Conservation (phyloP, 768 basidiomycete species). For the Russula olivacea region DNA sequence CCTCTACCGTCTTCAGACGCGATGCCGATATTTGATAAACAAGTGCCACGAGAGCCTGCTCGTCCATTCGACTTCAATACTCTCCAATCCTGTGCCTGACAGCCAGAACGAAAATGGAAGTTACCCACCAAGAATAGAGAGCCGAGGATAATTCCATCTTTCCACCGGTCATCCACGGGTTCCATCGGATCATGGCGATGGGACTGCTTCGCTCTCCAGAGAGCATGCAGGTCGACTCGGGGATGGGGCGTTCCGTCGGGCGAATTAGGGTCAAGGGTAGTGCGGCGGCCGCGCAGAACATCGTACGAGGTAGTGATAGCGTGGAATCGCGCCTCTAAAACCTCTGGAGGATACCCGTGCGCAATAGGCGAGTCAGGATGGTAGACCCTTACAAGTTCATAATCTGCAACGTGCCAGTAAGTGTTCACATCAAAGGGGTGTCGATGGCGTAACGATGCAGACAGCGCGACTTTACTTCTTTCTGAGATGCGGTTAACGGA, state of each 20-base stretch:
- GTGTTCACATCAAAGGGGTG: conserved; percentile 10
- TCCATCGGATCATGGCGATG: conserved; percentile 40
- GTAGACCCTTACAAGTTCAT: conserved; percentile 72
- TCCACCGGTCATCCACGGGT: conserved; percentile 59
- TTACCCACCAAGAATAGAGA: conserved; percentile 45
- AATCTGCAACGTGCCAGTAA: conserved; percentile 42
- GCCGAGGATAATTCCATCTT: conserved; percentile 55
- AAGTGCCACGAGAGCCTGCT: conserved; percentile 12
- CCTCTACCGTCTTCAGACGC: background rate
- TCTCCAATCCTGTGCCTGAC: background rate
- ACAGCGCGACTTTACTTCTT: conserved; percentile 39
- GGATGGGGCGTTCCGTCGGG: conserved; percentile 26
- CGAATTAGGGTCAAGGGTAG: conserved; percentile 26
- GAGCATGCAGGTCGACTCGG: conserved; percentile 30
- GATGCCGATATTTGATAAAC: conserved; percentile 12
- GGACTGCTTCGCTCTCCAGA: conserved; percentile 38
- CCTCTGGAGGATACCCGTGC: conserved; percentile 39
- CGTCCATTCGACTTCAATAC: background rate
- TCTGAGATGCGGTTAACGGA: conserved; percentile 31
- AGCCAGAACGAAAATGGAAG: conserved; percentile 2
- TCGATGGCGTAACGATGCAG: conserved; percentile 20
- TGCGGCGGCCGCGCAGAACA: conserved; percentile 45
- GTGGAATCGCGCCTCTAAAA: conserved; percentile 61
- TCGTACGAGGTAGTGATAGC: conserved; percentile 67
- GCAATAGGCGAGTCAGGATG: conserved; percentile 62